Percentiles rank a stretch among this genome's conserved stretches.
phyloP scores from a whole-genome alignment of 2,329 filamentous ascomycete genomes.

The Phialocephala subalpina region DNA sequence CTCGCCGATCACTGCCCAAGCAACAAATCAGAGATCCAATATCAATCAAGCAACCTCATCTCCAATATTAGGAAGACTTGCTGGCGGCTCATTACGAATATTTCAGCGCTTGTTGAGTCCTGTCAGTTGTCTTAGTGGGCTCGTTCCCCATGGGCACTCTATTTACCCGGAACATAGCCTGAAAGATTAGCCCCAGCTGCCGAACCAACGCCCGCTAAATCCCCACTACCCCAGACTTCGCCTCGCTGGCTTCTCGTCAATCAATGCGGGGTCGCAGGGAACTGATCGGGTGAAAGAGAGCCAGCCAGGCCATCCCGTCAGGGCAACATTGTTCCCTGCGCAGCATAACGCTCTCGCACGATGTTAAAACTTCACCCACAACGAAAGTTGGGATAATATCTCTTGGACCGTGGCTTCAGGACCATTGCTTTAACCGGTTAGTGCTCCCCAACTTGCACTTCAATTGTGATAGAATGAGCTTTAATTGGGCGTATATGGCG shows the following conservation, averaged over 20 bases:
- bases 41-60: constrained; percentile 5
- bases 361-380: constrained; percentile 8
- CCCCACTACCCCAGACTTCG: constrained; percentile 12
- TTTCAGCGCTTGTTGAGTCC: background rate
- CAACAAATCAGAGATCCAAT: constrained; percentile 7
- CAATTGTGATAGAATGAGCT: background rate
- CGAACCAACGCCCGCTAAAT: background rate
- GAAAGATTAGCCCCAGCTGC: constrained; percentile 10
- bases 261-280: background rate
- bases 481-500: background rate
- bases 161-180: constrained; percentile 19
- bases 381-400: constrained; percentile 15
- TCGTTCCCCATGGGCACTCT: background rate
- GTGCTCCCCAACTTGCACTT: background rate
- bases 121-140: constrained; percentile 6
- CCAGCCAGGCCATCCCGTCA: background rate
- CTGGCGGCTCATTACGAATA: constrained; percentile 13
- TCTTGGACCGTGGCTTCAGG: constrained; percentile 23
- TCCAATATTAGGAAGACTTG: constrained; percentile 8
- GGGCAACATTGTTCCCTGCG: background rate
- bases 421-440: constrained; percentile 18
- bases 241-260: background rate
- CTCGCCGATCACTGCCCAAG: constrained; percentile 15
- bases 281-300: background rate
- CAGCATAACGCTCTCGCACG: constrained; percentile 14